These are phyloP conservation scores for Musa balbisiana DNA, from an alignment of 202 grass and related monocot genomes.

Conservation along the genomic window DNA sequence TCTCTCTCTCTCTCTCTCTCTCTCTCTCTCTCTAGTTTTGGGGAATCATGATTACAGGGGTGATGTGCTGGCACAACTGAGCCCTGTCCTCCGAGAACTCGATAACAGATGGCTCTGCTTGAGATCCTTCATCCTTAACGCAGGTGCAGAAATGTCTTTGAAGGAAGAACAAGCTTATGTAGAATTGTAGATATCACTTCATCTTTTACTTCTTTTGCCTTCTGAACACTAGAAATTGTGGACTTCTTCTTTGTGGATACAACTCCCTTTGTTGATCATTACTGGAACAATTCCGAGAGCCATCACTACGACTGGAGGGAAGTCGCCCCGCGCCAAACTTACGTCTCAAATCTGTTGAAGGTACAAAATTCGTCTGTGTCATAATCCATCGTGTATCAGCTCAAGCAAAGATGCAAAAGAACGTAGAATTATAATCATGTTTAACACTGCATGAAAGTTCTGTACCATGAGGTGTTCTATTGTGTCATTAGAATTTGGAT, in stretches of 20 bases:
- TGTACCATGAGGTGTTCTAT: no score
- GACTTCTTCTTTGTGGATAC: conserved; percentile 11
- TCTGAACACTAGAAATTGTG: background rate
- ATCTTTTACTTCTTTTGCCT: background rate
- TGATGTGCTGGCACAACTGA: background rate
- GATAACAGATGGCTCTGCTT: conserved; percentile 2
- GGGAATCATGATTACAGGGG: conserved; percentile 12
- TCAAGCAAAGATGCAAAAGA: no score
- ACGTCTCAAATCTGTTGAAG: background rate
- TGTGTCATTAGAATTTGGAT: background rate
- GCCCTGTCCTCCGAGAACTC: background rate
- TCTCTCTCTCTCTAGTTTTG: background rate
- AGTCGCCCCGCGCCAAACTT: background rate
- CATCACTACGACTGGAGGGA: conserved; percentile 7
- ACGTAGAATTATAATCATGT: no score
- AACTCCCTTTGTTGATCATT: background rate
- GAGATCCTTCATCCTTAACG: conserved; percentile 6
- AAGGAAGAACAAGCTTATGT: background rate
- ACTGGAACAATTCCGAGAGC: background rate
- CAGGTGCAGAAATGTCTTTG: background rate
- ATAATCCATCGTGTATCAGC: no score
- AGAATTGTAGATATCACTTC: background rate
- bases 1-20: background rate
- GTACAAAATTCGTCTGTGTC: background rate
- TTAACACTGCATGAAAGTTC: no score